Base-by-base conservation (phyloP, 202 grass and related monocot genomes). In the Panicum virgatum region DNA sequence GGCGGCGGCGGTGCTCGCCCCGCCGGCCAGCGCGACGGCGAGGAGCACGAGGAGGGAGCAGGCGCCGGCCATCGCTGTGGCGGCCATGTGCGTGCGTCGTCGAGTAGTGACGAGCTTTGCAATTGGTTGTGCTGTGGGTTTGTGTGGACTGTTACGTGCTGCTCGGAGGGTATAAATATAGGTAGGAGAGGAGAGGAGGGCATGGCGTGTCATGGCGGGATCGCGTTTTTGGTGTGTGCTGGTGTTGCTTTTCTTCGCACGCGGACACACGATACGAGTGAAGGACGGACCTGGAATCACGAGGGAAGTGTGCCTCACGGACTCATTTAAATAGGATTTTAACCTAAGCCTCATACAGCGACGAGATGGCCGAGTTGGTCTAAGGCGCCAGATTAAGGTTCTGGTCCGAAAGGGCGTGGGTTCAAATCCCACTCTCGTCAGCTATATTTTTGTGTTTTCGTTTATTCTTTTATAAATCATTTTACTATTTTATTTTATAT, bases 321-420 rank as follows among this genome's bases (percentile, higher is more conserved):
- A n/a, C n/a, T n/a, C n/a, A n/a, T 7, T n/a, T 30, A 50, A 2
- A 73, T 73, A 65, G 8, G 34, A 11, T 53, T 6, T 46, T 26
- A n/a, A n/a, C n/a, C n/a, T n/a, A 15, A 27, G 32, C 32, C 4
- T 4, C 3, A 3, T 4, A 34, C 32, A 25, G 3, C 1, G 61
- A 79, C 78, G 87, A 82, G 83, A 89, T 89, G 88, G 80, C 92
- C 84, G 92, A 90, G 89, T 90, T 94, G 87, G 84, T 94, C 87
- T 92, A 89, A 91, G 92, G 89, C 84, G 86, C 83, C 73, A 91
- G 86, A 89, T 89, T 91, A 88, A 94, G 84, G 92, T 90, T 89
- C 82, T 90, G 79, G 84, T 88, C 87, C 81, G 89, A 80, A 91
- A 94, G 83, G 86, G 86, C 84, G 86, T 86, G 83, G 66, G 87